Percentiles rank a stretch among this genome's conserved stretches.
Conservation (phyloP, 2,329 filamentous ascomycete species). For the Sporothrix globosa region DNA sequence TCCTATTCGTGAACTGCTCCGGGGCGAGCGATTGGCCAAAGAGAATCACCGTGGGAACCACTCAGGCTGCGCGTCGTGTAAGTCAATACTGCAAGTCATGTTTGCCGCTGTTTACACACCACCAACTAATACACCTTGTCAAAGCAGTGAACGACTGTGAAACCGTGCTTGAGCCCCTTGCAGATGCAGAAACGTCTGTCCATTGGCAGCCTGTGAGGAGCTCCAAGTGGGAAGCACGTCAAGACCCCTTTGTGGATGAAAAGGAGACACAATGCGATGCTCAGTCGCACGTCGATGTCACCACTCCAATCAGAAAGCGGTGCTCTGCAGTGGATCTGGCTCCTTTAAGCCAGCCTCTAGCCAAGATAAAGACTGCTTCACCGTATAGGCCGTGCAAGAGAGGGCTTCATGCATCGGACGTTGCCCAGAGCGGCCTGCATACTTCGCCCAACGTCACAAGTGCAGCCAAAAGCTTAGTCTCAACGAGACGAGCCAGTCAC, state of each 20-base stretch:
- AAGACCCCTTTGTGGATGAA: background rate
- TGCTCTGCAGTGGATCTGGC: background rate
- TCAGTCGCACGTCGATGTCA: background rate
- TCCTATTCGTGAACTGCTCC: background rate
- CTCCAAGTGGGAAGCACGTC: slow-evolving; percentile 14
- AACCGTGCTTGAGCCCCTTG: background rate
- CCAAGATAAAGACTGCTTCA: background rate
- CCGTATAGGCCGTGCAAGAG: background rate
- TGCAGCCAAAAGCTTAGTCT: background rate
- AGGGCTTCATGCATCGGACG: too few relatives aligned
- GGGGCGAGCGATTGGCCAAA: background rate
- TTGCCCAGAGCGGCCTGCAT: too few relatives aligned
- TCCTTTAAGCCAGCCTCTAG: background rate
- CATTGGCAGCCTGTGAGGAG: slow-evolving; percentile 2
- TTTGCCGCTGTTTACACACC: too few relatives aligned
- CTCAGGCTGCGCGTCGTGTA: background rate
- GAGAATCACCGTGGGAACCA: background rate
- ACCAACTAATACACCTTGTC: background rate
- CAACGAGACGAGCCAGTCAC: background rate
- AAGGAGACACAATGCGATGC: background rate
- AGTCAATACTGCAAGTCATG: background rate
- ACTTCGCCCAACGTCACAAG: background rate
- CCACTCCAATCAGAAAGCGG: background rate
- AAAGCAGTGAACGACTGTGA: background rate
- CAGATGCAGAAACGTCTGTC: background rate